Evolutionary conservation across 2,329 filamentous ascomycete species (phyloP), one percentile per base, ranked within the genome.

Genomic region (Pseudogymnoascus sp.): DNA sequence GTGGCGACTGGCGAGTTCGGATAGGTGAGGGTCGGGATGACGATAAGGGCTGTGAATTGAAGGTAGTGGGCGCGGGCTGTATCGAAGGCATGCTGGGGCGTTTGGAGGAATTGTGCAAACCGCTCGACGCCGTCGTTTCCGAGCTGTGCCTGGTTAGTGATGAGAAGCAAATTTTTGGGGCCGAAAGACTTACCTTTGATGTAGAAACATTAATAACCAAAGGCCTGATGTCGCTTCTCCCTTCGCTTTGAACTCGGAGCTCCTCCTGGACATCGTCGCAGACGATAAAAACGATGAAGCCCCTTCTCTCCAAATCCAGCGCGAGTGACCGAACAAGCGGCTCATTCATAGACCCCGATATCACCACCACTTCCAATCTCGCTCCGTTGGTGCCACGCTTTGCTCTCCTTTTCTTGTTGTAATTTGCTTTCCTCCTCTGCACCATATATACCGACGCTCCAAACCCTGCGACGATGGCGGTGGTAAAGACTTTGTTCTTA

Each of bases 201-300:
- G 96, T 88, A 7, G 88, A 89, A 37, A 96, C 86, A 71, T 97
- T 92, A 67, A 97, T 82, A 72, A 86, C 86, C 64, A 99, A 77
- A 7, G 93, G 87, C 66, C 89, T 85, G 67, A 97, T 88, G 72
- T 97, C 95, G 6, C 86, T 81, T 66, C 91, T 83, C n/a, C 87
- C 83, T 74, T 96, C 84, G 65, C 85, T 83, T 65, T 90, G 85
- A 13, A 97, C 87, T 67, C 89, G 78, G 37, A 87, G 81, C 74
- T 97, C 92, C 68, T 97, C 93, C 70, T 96, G 90, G 64, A 87
- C 78, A n/a, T 86, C 91, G 67, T 86, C 88, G 70, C 92, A 93
- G 0, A 96, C 90, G 65, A 99, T 82, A 74, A 92, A 99, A 63
- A 97, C 91, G 65, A 97, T 90, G 74, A 96, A 97, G 4, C 95